Conservation (phyloP, 306 rosid genomes). For the Prosopis cineraria region DNA sequence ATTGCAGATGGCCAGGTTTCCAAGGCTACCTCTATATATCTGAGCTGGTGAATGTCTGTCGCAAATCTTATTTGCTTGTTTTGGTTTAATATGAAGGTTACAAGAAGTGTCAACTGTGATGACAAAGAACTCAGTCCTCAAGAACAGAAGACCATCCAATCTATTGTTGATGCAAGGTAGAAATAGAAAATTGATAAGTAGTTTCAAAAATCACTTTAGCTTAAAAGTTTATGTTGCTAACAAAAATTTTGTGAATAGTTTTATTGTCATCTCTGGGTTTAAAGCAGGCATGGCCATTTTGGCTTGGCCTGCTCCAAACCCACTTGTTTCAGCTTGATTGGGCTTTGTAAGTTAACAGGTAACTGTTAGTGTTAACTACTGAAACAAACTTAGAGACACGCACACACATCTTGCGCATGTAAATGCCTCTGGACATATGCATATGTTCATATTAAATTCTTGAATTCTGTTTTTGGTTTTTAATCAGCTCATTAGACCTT, state of each 20-base stretch:
- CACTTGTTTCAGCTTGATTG: too few species aligned
- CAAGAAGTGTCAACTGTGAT: slow-evolving; percentile 52
- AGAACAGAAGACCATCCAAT: slow-evolving; percentile 74
- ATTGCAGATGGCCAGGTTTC: slow-evolving; percentile 90
- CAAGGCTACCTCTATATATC: not conserved
- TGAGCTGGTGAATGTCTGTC: not conserved
- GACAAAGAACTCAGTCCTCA: slow-evolving; percentile 72
- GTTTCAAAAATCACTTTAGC: not conserved
- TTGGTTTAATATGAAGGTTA: slow-evolving; percentile 57
- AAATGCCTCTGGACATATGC: too few species aligned
- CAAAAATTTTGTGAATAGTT: not conserved
- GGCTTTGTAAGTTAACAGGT: too few species aligned
- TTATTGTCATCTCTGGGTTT: too few species aligned
- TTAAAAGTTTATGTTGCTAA: not conserved
- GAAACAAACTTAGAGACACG: too few species aligned
- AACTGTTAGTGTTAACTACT: too few species aligned
- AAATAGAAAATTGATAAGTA: slow-evolving; percentile 7
- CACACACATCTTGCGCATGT: too few species aligned
- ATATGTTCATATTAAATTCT: too few species aligned
- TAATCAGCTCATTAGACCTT: too few species aligned
- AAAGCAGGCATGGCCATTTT: not conserved
- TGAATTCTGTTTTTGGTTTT: too few species aligned
- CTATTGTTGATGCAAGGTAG: slow-evolving; percentile 85
- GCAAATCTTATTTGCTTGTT: slow-evolving; percentile 20
- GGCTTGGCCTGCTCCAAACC: not conserved